Evolutionary conservation across 2,329 filamentous ascomycete species (phyloP).

Genomic region (Berkeleyomyces rouxiae): DNA sequence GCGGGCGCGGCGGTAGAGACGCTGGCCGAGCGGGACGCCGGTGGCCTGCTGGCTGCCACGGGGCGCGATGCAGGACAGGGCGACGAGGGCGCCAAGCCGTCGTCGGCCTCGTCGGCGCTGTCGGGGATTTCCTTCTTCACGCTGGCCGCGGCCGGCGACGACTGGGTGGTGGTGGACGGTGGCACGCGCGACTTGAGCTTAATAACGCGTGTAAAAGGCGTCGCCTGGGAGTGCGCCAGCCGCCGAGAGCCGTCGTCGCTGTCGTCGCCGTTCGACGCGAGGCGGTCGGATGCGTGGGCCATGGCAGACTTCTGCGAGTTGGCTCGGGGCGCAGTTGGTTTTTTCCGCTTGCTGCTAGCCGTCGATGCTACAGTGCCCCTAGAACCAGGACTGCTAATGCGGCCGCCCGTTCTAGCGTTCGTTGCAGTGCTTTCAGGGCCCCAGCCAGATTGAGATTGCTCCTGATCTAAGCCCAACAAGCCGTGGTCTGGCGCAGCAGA

Average conservation of each 20-base stretch:
- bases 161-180: neutral
- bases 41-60: neutral
- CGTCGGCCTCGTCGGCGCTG: neutral
- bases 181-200: constrained; percentile 3
- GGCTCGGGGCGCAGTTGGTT: neutral
- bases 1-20: neutral
- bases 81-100: neutral
- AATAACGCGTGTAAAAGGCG: neutral
- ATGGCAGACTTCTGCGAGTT: neutral
- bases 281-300: neutral
- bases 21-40: neutral
- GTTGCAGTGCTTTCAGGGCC: neutral
- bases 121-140: neutral
- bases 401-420: neutral
- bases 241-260: neutral
- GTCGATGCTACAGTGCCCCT: neutral
- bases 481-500: neutral
- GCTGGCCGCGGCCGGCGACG: neutral
- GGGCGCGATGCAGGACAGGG: neutral
- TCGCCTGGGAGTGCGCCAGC: neutral
- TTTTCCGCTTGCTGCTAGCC: neutral
- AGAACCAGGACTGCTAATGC: neutral
- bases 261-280: neutral
- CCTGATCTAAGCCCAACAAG: neutral
- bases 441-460: neutral